Conservation (phyloP, 371 early-diverging fungal species). For the Rhizopus sp. region DNA sequence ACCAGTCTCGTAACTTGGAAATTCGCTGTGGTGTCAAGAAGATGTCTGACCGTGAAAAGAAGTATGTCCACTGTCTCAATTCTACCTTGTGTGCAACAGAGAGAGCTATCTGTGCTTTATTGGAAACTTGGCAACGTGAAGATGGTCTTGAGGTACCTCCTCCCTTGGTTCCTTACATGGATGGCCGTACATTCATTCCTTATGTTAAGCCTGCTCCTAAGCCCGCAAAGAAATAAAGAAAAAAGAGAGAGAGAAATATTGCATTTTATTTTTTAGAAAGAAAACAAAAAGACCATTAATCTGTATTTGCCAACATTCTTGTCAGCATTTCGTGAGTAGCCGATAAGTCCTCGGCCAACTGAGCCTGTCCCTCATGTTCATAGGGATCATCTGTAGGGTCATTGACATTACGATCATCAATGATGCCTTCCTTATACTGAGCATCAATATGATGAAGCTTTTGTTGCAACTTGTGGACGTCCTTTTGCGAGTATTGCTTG, state of each 20-base stretch:
- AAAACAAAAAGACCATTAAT: not conserved
- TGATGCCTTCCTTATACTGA: conserved; percentile 29
- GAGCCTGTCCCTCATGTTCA: conserved; percentile 30
- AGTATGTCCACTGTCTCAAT: conserved; percentile 99
- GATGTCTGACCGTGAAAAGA: conserved; percentile 94
- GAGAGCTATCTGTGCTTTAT: conserved; percentile 96
- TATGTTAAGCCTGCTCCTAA: conserved; percentile 62
- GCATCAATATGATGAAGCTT: conserved; percentile 29
- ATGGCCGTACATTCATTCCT: conserved; percentile 90
- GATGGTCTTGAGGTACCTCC: conserved; percentile 89
- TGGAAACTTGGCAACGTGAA: conserved; percentile 98
- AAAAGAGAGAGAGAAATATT: conserved; percentile 3
- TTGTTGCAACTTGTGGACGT: conserved; percentile 20
- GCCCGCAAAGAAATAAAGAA: conserved; percentile 25
- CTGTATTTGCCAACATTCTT: conserved; percentile 18
- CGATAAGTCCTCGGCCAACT: conserved; percentile 32
- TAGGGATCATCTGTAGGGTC: conserved; percentile 29
- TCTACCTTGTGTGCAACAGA: conserved; percentile 98
- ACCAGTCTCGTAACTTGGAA: conserved; percentile 94
- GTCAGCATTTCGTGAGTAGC: conserved; percentile 25
- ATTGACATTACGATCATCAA: conserved; percentile 18
- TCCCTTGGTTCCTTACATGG: conserved; percentile 92
- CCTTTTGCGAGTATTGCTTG: conserved; percentile 16
- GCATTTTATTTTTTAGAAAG: not conserved
- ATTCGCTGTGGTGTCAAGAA: conserved; percentile 98